Evolutionary conservation across 345 rosid species (phyloP).

Genomic region (Eucalyptus virginea): DNA sequence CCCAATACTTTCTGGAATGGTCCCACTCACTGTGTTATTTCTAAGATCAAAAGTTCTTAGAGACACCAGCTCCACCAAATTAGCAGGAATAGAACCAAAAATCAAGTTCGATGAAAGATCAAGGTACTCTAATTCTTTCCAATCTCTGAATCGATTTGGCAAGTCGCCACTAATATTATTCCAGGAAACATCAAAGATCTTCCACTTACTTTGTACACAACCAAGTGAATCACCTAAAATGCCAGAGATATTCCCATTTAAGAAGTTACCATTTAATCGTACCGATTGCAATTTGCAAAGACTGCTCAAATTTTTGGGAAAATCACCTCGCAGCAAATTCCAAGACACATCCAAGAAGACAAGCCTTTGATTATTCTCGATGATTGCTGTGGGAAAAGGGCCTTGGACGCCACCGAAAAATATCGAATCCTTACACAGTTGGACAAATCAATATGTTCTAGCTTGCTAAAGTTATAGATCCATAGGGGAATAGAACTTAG

Average conservation of each 20-base stretch:
- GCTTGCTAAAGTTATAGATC: background rate
- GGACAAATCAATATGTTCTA: background rate
- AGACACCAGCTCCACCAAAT: fast-evolving
- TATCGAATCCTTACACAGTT: no score
- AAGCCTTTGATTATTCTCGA: background rate
- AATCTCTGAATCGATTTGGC: no score
- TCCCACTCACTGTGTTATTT: background rate
- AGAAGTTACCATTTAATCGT: fast-evolving
- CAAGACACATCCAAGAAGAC: background rate
- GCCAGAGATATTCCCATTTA: background rate
- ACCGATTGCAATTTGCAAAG: background rate
- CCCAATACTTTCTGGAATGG: background rate
- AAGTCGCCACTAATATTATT: fast-evolving
- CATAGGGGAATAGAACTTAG: background rate
- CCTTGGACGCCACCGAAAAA: no score
- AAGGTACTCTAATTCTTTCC: no score
- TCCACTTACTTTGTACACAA: background rate
- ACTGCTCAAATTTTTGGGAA: background rate
- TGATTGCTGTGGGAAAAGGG: background rate
- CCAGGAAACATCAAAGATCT: fast-evolving
- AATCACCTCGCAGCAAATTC: background rate
- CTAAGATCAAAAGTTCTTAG: fast-evolving
- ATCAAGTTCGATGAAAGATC: background rate
- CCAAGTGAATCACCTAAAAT: background rate
- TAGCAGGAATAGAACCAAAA: background rate